Evolutionary conservation across 192 early-diverging fungal species (phyloP), one percentile per base, ranked within the genome.

Genomic region (Borealophlyctis nickersoniae): DNA sequence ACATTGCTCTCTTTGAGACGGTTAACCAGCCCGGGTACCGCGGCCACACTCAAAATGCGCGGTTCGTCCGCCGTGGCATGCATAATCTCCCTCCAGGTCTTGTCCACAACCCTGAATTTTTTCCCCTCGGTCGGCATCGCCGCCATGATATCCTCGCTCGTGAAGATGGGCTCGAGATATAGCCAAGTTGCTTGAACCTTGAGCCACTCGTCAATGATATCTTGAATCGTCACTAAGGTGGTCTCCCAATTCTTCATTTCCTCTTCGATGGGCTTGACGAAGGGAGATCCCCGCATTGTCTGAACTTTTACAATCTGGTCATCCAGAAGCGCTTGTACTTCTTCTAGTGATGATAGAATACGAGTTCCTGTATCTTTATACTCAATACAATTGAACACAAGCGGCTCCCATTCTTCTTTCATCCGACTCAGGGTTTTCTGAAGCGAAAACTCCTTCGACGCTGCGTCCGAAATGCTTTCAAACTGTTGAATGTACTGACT

Each of bases 11-110:
- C 76, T 39, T 73, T 69, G 11, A 85, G 60, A 1, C 62, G 34
- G 28, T 61, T 60, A 2, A 85, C 63, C 65, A 84, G 63, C 2
- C 73, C 73, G 19, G 73, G 66, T 0, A 80, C 49, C 34, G 59
- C 71, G 16, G 73, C 76, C 22, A 77, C 79, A 13, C 67, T 57
- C 13, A 85, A 61, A 31, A 82, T 82, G 45, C 82, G 81, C 3
- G 83, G 83, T 56, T 85, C 77, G 36, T 78, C 75, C 4, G 73
- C 65, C 0, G 77, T 78, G 27, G 14, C 59, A 7, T 63, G 9
- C 83, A 85, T 85, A 45, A 85, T 75, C 11, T 85, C 83, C 26
- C 80, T 58, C 83, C 83, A 85, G n/a, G 79, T 85, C 58, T 78
- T 78, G 69, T 85, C 83, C 16, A 85, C 83, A 9, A 69, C 54